These are phyloP conservation scores for Prunus mume DNA, from an alignment of 306 rosid genomes.

Conservation along the genomic window DNA sequence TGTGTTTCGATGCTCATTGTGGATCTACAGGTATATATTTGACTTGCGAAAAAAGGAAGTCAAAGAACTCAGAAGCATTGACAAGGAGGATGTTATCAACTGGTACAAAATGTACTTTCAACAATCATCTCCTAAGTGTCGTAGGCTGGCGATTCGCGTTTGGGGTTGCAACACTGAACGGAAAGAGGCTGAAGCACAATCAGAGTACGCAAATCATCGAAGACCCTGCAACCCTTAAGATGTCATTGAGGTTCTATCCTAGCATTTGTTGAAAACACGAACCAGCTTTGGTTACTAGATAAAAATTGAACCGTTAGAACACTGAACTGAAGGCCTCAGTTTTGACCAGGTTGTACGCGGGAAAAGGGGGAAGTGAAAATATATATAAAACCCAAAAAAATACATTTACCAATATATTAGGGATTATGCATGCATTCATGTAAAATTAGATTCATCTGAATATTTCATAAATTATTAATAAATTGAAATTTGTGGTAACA, in stretches of 20 bases:
- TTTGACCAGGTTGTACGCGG: conserved; percentile 8
- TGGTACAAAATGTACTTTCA: conserved; percentile 72
- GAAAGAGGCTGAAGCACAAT: conserved; percentile 3
- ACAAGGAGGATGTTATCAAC: conserved; percentile 61
- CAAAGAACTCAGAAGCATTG: conserved; percentile 57
- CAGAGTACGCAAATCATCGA: conserved; percentile 40
- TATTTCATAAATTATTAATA: no score
- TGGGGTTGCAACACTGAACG: conserved; percentile 82
- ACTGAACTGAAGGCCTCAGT: no score
- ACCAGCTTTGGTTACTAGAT: conserved; percentile 8
- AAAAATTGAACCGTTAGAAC: not conserved
- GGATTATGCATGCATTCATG: no score
- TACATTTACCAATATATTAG: not conserved
- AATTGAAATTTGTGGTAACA: no score
- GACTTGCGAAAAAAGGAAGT: conserved; percentile 75
- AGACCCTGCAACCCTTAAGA: conserved; percentile 61
- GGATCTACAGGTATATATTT: conserved; percentile 68
- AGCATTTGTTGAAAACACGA: conserved; percentile 40
- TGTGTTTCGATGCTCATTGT: not conserved
- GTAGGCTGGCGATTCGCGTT: conserved; percentile 62
- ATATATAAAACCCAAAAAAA: not conserved
- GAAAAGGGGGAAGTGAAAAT: not conserved
- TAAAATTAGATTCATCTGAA: no score
- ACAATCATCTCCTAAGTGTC: conserved; percentile 64
- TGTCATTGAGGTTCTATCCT: conserved; percentile 58